A percentile compares a stretch with the other conserved stretches of the same genome.
These are phyloP conservation scores for Allantophomopsis cytisporea DNA, from an alignment of 2,329 filamentous ascomycete species.

Conservation along the genomic window DNA sequence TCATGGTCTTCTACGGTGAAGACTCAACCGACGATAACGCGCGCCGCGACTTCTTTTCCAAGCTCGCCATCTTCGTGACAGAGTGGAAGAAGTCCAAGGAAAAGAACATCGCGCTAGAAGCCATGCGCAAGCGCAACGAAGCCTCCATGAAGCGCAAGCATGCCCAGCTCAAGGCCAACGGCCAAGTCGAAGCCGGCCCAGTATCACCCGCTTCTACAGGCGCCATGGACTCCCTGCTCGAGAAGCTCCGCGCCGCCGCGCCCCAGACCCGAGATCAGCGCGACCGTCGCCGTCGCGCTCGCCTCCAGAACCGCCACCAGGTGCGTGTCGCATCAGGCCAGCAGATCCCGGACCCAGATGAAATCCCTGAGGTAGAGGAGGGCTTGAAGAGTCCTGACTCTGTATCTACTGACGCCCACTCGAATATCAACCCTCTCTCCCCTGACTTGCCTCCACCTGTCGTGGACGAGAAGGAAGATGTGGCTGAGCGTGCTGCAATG, in stretches of 20 bases:
- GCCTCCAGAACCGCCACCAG: conserved; percentile 83
- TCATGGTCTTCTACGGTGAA: conserved; percentile 94
- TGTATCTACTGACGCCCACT: conserved; percentile 18
- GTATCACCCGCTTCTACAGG: conserved; percentile 63
- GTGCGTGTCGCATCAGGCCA: conserved; percentile 83
- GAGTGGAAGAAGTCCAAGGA: conserved; percentile 96
- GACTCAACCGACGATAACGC: conserved; percentile 84
- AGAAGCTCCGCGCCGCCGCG: conserved; percentile 87
- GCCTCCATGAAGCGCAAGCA: conserved; percentile 83
- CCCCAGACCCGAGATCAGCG: conserved; percentile 81
- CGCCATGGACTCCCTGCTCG: conserved; percentile 89
- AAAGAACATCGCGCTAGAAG: conserved; percentile 79
- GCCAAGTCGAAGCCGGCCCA: conserved; percentile 27
- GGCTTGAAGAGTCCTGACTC: conserved; percentile 35
- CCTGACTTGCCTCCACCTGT: conserved; percentile 7
- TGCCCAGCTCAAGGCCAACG: conserved; percentile 47
- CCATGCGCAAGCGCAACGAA: conserved; percentile 73
- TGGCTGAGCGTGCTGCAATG: conserved; percentile 73
- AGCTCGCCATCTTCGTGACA: conserved; percentile 75
- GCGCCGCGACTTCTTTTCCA: conserved; percentile 89
- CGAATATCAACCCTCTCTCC: conserved; percentile 15
- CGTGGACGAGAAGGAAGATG: conserved; percentile 39
- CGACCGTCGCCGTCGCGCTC: conserved; percentile 73
- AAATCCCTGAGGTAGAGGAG: conserved; percentile 44
- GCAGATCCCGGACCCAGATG: conserved; percentile 63